Evolutionary conservation across 2,329 filamentous ascomycete species (phyloP).

Genomic region (Talaromyces sp.): DNA sequence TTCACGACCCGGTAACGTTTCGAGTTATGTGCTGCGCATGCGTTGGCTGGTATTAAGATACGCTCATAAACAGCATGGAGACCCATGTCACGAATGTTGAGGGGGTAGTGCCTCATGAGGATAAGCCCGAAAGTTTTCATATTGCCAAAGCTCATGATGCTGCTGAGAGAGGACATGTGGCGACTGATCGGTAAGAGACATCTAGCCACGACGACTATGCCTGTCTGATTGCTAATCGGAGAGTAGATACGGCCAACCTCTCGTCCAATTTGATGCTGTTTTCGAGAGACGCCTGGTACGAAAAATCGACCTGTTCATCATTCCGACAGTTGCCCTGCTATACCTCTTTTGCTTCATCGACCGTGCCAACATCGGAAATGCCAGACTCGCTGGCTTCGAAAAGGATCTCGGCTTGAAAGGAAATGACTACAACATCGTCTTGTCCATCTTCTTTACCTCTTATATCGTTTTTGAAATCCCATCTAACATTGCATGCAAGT

Average conservation of each 20-base stretch:
- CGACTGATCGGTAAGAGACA: conserved; percentile 45
- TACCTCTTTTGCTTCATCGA: conserved; percentile 74
- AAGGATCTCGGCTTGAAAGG: conserved; percentile 56
- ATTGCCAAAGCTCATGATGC: conserved; percentile 31
- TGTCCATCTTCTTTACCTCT: conserved; percentile 72
- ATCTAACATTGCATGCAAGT: conserved; percentile 1
- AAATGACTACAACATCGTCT: conserved; percentile 66
- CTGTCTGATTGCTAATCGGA: conserved; percentile 7
- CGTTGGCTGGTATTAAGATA: background rate
- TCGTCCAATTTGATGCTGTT: conserved; percentile 54
- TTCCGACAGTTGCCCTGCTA: conserved; percentile 63
- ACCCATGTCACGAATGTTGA: background rate
- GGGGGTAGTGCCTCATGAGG: background rate
- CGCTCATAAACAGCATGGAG: background rate
- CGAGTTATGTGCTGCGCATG: background rate
- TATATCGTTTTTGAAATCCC: conserved; percentile 55
- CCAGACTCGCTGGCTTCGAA: conserved; percentile 62
- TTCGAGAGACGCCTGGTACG: conserved; percentile 56
- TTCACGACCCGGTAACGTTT: background rate
- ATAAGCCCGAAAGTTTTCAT: background rate
- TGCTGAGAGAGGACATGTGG: conserved; percentile 45
- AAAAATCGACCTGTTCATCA: conserved; percentile 64
- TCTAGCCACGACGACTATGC: background rate
- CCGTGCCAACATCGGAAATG: conserved; percentile 72
- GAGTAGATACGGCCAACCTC: conserved; percentile 47